Conservation (phyloP, 768 basidiomycete genomes). For the Tephrocybe sp. region DNA sequence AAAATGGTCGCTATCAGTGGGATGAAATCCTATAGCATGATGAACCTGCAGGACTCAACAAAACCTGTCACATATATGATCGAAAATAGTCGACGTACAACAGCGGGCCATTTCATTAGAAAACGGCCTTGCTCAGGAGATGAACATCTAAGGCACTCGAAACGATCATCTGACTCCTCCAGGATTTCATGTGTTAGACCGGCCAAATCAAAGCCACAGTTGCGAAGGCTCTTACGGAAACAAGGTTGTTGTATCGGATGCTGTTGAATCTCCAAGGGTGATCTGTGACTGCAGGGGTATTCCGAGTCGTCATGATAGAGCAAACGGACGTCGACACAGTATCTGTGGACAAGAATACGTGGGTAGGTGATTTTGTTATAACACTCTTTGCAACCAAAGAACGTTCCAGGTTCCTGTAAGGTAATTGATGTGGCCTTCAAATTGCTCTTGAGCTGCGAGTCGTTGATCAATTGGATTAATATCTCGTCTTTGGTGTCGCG, state of each 20-base stretch:
- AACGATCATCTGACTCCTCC: background rate
- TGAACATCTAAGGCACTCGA: slow-evolving; percentile 12
- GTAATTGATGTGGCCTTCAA: background rate
- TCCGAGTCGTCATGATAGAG: background rate
- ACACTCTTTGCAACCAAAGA: slow-evolving; percentile 5
- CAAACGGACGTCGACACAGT: background rate
- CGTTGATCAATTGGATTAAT: slow-evolving; percentile 11
- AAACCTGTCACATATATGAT: too few species aligned
- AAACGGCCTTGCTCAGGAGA: slow-evolving; percentile 9
- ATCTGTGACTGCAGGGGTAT: slow-evolving; percentile 5
- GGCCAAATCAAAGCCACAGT: background rate
- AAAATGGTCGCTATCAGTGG: background rate
- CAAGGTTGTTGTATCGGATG: background rate
- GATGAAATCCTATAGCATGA: background rate
- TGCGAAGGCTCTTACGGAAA: slow-evolving; percentile 4
- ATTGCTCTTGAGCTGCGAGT: background rate
- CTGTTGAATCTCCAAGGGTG: slow-evolving; percentile 7
- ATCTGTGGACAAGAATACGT: slow-evolving; percentile 12
- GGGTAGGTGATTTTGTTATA: slow-evolving; percentile 7
- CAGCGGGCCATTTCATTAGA: slow-evolving; percentile 15
- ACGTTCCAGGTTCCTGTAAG: slow-evolving; percentile 9
- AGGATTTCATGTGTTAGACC: background rate
- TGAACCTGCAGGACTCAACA: background rate
- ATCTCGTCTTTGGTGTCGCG: slow-evolving; percentile 10
- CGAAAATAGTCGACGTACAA: slow-evolving; percentile 1